Conservation (phyloP, 257 asterid species). For the Gentiana macrophylla region DNA sequence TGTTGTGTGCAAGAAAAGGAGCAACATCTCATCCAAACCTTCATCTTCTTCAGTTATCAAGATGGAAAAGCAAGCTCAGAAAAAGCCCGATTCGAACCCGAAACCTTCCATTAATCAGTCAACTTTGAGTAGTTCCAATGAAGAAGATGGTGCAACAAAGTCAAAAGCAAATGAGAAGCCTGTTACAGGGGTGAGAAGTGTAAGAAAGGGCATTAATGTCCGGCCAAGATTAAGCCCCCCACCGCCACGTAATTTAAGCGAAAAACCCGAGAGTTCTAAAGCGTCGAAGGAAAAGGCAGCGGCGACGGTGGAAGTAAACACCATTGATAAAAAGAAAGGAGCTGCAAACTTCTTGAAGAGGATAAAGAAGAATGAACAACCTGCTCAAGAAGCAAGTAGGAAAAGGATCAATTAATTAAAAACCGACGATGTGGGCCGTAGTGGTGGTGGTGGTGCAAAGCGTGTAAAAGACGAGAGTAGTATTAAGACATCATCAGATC, state of each 20-base stretch:
- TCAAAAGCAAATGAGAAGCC: slow-evolving; percentile 25
- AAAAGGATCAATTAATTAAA: slow-evolving; percentile 20
- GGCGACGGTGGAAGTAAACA: slow-evolving; percentile 8
- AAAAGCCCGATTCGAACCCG: slow-evolving; percentile 9
- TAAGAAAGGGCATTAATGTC: slow-evolving; percentile 21
- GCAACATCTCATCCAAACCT: slow-evolving; percentile 28
- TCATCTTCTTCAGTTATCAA: slow-evolving; percentile 12
- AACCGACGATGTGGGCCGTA: slow-evolving; percentile 10
- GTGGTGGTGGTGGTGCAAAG: slow-evolving; percentile 3
- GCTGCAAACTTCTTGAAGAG: slow-evolving; percentile 28
- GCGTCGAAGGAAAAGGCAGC: slow-evolving; percentile 18
- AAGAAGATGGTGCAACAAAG: slow-evolving; percentile 22
- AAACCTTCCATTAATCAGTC: slow-evolving; percentile 16
- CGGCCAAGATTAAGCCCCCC: slow-evolving; percentile 15
- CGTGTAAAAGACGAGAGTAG: slow-evolving; percentile 21
- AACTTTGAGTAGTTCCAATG: slow-evolving; percentile 13
- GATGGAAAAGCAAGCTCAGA: slow-evolving; percentile 12
- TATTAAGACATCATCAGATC: background rate
- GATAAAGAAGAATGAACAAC: slow-evolving; percentile 2
- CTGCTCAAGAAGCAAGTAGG: too few relatives aligned
- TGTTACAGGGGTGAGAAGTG: slow-evolving; percentile 28
- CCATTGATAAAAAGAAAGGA: slow-evolving; percentile 15
- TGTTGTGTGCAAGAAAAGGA: slow-evolving; percentile 32
- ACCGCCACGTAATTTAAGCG: slow-evolving; percentile 12
- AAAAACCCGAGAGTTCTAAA: slow-evolving; percentile 4